Conservation (phyloP, 352 stramenopile species). For the Phytopythium oedochilum region DNA sequence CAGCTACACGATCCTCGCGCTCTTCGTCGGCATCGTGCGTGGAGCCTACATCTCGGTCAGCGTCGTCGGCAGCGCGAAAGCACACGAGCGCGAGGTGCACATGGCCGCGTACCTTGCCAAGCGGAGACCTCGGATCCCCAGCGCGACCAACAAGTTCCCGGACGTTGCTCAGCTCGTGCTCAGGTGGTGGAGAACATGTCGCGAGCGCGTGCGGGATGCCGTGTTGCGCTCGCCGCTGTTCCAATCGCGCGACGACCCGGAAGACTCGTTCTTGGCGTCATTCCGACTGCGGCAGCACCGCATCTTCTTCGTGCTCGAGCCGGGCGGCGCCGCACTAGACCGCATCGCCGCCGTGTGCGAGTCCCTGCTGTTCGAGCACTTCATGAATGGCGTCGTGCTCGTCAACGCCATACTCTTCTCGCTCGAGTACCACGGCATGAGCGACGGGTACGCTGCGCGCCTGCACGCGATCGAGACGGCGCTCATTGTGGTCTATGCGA, state of each 20-base stretch:
- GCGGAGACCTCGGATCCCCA: slow-evolving; percentile 47
- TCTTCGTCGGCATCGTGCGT: slow-evolving; percentile 83
- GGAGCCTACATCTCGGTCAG: slow-evolving; percentile 74
- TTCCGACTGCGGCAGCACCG: slow-evolving; percentile 55
- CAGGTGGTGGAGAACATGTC: slow-evolving; percentile 31
- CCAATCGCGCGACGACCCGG: slow-evolving; percentile 25
- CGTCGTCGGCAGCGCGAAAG: slow-evolving; percentile 27
- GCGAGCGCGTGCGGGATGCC: slow-evolving; percentile 17
- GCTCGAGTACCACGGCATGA: slow-evolving; percentile 77
- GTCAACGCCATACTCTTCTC: slow-evolving; percentile 71
- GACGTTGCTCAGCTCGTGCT: slow-evolving; percentile 46
- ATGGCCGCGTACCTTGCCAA: slow-evolving; percentile 44
- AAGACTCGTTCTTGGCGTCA: slow-evolving; percentile 54
- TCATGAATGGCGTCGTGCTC: slow-evolving; percentile 76
- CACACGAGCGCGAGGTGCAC: slow-evolving; percentile 21
- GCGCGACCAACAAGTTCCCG: slow-evolving; percentile 48
- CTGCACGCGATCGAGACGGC: slow-evolving; percentile 62
- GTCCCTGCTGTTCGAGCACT: slow-evolving; percentile 61
- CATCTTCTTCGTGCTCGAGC: slow-evolving; percentile 60
- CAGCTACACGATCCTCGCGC: slow-evolving; percentile 79
- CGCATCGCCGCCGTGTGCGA: slow-evolving; percentile 43
- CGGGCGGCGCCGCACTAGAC: slow-evolving; percentile 43
- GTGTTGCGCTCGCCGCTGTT: slow-evolving; percentile 54
- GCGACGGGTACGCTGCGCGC: slow-evolving; percentile 37
- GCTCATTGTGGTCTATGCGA: slow-evolving; percentile 66